A percentile compares a stretch with the other conserved stretches of the same genome.
Evolutionary conservation across 148 eudicot genomes (phyloP).

Genomic region (Rhododendron williamsianum): DNA sequence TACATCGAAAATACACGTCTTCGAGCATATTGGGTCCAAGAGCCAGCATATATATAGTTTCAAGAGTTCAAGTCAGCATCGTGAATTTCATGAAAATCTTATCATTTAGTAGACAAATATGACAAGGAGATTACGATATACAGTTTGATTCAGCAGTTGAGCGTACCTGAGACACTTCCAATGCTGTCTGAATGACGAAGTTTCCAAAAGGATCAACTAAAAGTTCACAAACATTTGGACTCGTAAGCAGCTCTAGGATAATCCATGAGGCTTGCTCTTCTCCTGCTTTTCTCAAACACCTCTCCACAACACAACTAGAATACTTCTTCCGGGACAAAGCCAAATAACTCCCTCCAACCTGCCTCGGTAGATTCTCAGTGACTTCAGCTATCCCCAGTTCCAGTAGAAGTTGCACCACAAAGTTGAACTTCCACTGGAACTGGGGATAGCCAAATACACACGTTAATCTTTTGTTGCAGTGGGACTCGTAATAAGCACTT

Average conservation of each 20-base stretch:
- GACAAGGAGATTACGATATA: background rate
- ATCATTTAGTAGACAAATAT: background rate
- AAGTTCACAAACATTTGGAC: constrained; percentile 25
- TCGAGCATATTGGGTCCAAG: background rate
- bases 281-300: constrained; percentile 27
- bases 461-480: no score
- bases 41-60: background rate
- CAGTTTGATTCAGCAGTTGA: background rate
- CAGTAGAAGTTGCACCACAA: constrained; percentile 48
- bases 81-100: background rate
- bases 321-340: constrained; percentile 43
- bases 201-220: constrained; percentile 49
- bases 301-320: constrained; percentile 55
- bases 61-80: background rate
- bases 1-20: background rate
- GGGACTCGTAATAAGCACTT: background rate
- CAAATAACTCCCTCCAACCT: constrained; percentile 27
- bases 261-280: constrained; percentile 22
- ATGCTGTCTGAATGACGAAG: constrained; percentile 45
- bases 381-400: constrained; percentile 20
- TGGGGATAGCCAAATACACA: background rate
- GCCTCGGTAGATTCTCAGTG: constrained; percentile 23
- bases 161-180: constrained; percentile 34
- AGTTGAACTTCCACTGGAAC: constrained; percentile 3
- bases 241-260: constrained; percentile 32